Percentiles rank a stretch among this genome's conserved stretches.
Evolutionary conservation across 345 rosid species (phyloP).

Genomic region (Mercurialis annua): DNA sequence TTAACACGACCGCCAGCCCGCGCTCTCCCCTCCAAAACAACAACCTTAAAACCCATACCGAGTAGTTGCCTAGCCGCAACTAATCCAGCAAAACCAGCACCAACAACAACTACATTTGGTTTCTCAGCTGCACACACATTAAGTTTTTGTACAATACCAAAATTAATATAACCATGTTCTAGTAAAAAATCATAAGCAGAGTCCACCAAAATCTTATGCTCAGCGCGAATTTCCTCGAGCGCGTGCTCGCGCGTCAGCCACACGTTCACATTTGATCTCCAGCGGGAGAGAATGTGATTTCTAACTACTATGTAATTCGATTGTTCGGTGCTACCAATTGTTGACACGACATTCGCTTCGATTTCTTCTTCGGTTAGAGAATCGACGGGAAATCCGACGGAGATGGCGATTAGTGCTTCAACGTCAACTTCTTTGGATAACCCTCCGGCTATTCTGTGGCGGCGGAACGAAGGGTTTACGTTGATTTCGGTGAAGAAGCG

Average conservation of each 20-base stretch:
- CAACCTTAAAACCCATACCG: constrained; percentile 85
- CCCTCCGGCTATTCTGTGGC: constrained; percentile 40
- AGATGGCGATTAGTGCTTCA: constrained; percentile 77
- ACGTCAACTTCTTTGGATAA: constrained; percentile 67
- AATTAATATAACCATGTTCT: constrained; percentile 86
- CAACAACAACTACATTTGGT: constrained; percentile 75
- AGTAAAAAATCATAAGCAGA: constrained; percentile 70
- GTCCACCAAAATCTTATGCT: constrained; percentile 60
- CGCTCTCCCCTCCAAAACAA: constrained; percentile 79
- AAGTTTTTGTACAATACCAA: constrained; percentile 61
- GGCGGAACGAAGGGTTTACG: constrained; percentile 65
- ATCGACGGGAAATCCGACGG: constrained; percentile 87
- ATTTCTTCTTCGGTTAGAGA: constrained; percentile 95
- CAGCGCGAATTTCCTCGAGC: constrained; percentile 65
- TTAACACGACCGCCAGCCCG: constrained; percentile 89
- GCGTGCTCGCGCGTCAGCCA: constrained; percentile 83
- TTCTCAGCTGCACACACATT: constrained; percentile 48
- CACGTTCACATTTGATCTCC: constrained; percentile 77
- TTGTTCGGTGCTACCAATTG: constrained; percentile 74
- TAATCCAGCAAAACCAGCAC: constrained; percentile 85
- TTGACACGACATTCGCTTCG: constrained; percentile 74
- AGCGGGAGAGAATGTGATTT: constrained; percentile 74
- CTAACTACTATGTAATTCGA: constrained; percentile 72
- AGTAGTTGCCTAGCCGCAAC: constrained; percentile 83
- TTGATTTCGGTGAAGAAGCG: constrained; percentile 88